Evolutionary conservation across 2,329 filamentous ascomycete species (phyloP).

Genomic region (Moelleriella libera): DNA sequence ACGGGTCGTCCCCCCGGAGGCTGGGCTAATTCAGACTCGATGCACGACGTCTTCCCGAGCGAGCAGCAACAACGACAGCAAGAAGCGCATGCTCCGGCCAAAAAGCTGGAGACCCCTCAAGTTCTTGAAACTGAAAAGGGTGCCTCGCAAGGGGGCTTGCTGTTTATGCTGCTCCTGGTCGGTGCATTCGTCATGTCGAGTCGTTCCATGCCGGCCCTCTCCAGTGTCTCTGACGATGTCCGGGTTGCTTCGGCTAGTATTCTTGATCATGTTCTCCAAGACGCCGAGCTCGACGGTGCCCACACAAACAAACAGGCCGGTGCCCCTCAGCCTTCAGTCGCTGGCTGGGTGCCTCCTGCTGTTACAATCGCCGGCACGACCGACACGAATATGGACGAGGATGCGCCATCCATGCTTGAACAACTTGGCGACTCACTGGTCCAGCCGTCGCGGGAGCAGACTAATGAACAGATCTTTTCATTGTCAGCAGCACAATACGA

Average conservation of each 20-base stretch:
- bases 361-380: constrained; percentile 29
- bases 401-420: constrained; percentile 47
- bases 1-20: constrained; percentile 66
- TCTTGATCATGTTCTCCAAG: constrained; percentile 69
- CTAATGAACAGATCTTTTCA: constrained; percentile 76
- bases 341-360: constrained; percentile 26
- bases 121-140: constrained; percentile 44
- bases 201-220: constrained; percentile 56
- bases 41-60: constrained; percentile 58
- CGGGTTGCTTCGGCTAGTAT: constrained; percentile 65
- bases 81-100: constrained; percentile 36
- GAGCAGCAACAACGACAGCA: constrained; percentile 45
- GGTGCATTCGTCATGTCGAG: constrained; percentile 93
- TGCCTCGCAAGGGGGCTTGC: constrained; percentile 63
- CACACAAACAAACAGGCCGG: constrained; percentile 28
- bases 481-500: constrained; percentile 82
- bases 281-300: constrained; percentile 46
- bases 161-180: constrained; percentile 92
- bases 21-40: constrained; percentile 58
- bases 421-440: constrained; percentile 55
- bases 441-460: constrained; percentile 69
- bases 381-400: constrained; percentile 17
- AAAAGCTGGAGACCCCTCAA: constrained; percentile 27
- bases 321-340: constrained; percentile 38
- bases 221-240: constrained; percentile 67